phyloP scores from a whole-genome alignment of 2,329 filamentous ascomycete species.

The Arthrobotrys sinensis region DNA sequence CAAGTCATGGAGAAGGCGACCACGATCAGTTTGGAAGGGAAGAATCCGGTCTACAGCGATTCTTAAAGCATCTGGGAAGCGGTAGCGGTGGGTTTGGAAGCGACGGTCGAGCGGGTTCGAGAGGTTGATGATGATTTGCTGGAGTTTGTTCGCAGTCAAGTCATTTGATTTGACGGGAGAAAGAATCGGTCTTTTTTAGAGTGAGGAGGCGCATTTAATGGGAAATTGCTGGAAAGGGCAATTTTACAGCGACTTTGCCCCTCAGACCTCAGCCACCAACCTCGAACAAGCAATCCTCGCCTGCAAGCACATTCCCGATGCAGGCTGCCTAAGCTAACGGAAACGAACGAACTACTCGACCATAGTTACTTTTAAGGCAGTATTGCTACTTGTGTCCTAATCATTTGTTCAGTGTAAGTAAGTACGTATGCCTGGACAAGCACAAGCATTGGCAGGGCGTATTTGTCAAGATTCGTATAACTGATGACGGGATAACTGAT shows the following conservation, averaged over 20 bases:
- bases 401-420: neutral
- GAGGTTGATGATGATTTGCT: conserved; percentile 61
- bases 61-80: conserved; percentile 20
- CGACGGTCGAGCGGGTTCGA: conserved; percentile 43
- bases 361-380: no score
- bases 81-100: conserved; percentile 28
- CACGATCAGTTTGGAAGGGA: conserved; percentile 6
- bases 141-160: conserved; percentile 47
- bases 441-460: neutral
- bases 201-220: conserved; percentile 35
- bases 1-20: conserved; percentile 48
- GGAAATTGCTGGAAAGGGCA: conserved; percentile 9
- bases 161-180: conserved; percentile 57
- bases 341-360: neutral
- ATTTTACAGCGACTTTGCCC: conserved; percentile 7
- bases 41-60: conserved; percentile 16
- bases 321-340: neutral
- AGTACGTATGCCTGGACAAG: neutral
- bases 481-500: conserved; percentile 9
- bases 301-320: conserved; percentile 15
- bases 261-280: conserved; percentile 37
- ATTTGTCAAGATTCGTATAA: conserved; percentile 35
- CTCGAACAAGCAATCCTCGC: conserved; percentile 27
- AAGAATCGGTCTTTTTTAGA: neutral
- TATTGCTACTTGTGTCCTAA: neutral